phyloP scores from a whole-genome alignment of 768 basidiomycete species.

The Atractiella rhizophila region DNA sequence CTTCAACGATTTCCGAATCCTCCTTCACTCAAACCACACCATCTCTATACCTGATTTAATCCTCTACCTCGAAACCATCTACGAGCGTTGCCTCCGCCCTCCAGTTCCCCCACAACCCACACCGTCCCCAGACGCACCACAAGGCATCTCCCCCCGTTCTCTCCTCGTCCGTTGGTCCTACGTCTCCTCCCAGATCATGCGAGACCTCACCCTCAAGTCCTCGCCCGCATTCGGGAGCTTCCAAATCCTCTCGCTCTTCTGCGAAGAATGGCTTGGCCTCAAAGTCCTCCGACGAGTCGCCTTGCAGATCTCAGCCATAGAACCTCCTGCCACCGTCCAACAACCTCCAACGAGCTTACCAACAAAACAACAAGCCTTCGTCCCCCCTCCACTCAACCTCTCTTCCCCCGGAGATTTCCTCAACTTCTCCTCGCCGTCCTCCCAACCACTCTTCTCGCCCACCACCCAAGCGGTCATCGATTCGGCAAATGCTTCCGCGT shows the following conservation, averaged over 20 bases:
- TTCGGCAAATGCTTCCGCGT: no score
- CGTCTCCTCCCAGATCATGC: background rate
- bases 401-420: no score
- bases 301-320: no score
- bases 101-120: background rate
- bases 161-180: slow-evolving; percentile 6
- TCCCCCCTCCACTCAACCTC: no score
- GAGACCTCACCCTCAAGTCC: slow-evolving; percentile 3
- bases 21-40: background rate
- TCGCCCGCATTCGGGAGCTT: slow-evolving; percentile 3
- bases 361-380: no score
- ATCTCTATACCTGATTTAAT: background rate
- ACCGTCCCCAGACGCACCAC: background rate
- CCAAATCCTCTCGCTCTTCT: slow-evolving; percentile 7
- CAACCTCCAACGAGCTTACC: no score
- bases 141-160: background rate
- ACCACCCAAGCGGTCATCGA: no score
- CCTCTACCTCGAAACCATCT: no score
- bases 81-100: no score
- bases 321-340: no score
- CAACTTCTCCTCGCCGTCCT: no score
- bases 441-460: no score
- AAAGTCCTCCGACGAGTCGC: background rate
- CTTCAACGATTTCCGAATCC: background rate
- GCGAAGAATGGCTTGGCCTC: slow-evolving; percentile 6